These are phyloP conservation scores for Albophoma yamanashiensis DNA, from an alignment of 2,329 filamentous ascomycete species.

Conservation along the genomic window DNA sequence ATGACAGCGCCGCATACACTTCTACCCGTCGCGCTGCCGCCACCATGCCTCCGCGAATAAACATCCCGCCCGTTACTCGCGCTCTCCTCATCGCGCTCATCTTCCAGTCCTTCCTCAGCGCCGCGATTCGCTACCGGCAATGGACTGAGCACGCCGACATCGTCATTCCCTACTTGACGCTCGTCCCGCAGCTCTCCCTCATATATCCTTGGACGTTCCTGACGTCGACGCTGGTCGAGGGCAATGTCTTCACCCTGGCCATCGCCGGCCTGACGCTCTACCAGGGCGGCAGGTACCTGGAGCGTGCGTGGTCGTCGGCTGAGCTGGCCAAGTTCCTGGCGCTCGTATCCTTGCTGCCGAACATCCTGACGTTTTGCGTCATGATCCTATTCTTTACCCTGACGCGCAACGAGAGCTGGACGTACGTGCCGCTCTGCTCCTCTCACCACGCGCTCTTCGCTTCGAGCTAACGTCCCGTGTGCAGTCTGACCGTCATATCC, in stretches of 20 bases:
- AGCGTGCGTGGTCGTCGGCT: constrained; percentile 86
- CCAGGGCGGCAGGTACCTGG: constrained; percentile 88
- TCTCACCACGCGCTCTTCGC: not conserved
- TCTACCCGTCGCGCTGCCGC: constrained; percentile 13
- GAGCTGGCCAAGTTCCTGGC: constrained; percentile 88
- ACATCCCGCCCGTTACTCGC: constrained; percentile 85
- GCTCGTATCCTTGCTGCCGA: constrained; percentile 69
- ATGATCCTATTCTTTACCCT: constrained; percentile 66
- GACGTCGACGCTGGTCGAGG: constrained; percentile 79
- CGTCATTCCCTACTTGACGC: constrained; percentile 75
- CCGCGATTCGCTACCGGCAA: constrained; percentile 62
- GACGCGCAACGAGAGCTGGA: constrained; percentile 54
- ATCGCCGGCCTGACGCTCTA: constrained; percentile 73
- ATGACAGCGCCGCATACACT: not conserved
- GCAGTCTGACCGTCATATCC: constrained; percentile 68
- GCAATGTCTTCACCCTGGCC: constrained; percentile 77
- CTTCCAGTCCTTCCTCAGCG: constrained; percentile 72
- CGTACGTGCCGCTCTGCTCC: constrained; percentile 38
- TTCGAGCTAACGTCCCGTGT: not conserved
- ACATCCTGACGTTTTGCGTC: constrained; percentile 60
- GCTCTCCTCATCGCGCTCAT: constrained; percentile 65
- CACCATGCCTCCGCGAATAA: constrained; percentile 71
- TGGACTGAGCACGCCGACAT: constrained; percentile 53
- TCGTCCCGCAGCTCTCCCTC: constrained; percentile 74
- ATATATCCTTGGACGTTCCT: constrained; percentile 91